These are phyloP conservation scores for Huntiella omanensis DNA, from an alignment of 2,329 filamentous ascomycete genomes.

Conservation along the genomic window DNA sequence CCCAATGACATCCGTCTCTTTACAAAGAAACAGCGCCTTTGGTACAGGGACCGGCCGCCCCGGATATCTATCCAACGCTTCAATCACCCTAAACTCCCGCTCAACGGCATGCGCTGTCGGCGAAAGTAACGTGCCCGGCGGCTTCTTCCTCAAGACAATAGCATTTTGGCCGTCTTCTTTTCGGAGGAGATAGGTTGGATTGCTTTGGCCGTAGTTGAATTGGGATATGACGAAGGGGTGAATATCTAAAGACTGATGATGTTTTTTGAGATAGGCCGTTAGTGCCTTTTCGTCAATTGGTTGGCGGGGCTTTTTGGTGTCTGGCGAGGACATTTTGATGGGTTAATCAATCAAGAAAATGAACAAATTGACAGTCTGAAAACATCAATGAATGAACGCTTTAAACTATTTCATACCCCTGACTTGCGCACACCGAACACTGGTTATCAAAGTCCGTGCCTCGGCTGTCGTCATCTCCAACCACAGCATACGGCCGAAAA, in stretches of 20 bases:
- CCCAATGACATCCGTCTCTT: conserved; percentile 61
- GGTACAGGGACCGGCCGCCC: conserved; percentile 54
- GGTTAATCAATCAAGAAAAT: too few relatives aligned
- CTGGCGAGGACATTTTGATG: too few relatives aligned
- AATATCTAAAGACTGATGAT: neutral
- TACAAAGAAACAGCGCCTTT: conserved; percentile 65
- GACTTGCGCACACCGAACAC: too few relatives aligned
- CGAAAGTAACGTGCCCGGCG: conserved; percentile 80
- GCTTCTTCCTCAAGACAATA: conserved; percentile 83
- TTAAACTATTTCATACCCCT: neutral
- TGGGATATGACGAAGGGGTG: conserved; percentile 20
- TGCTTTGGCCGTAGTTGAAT: conserved; percentile 96
- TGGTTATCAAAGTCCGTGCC: too few relatives aligned
- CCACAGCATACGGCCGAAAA: too few relatives aligned
- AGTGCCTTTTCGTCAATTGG: conserved; percentile 69
- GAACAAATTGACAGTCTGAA: neutral
- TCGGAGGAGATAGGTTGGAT: conserved; percentile 76
- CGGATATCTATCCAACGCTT: conserved; percentile 41
- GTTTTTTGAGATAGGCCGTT: conserved; percentile 47
- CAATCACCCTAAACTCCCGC: conserved; percentile 80
- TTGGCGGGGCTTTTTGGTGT: conserved; percentile 35
- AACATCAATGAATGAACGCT: neutral
- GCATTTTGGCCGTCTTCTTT: neutral
- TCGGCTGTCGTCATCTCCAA: too few relatives aligned
- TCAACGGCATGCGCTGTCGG: conserved; percentile 94